Evolutionary conservation across 2,329 filamentous ascomycete species (phyloP), one percentile per base, ranked within the genome.

Genomic region (Penicillium janthinellum): DNA sequence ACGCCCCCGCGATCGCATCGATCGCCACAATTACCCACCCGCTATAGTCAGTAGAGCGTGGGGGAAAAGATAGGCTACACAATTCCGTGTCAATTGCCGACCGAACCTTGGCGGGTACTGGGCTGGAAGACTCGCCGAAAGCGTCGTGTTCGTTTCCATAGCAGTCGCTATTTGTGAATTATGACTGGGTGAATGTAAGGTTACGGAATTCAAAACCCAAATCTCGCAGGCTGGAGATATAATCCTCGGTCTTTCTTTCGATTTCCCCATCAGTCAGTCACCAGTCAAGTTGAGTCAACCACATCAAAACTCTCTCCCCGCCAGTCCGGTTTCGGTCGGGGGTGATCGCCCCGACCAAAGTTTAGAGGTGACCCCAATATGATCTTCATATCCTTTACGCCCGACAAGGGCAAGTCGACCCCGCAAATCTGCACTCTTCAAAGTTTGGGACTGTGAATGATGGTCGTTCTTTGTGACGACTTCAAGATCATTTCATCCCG

Each of bases 1-100:
- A n/a, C 39, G 42, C 53, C 57, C 57, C 61, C 60, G 51, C 63
- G 58, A 63, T 64, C 58, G 60, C 47, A 49, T 28, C 5, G 62
- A 63, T 64, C 60, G 55, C 54, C 60, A 59, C n/a, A 34, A 28
- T 49, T 57, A 62, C 38, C 57, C 57, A 58, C 57, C 38, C 25
- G 54, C 57, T 60, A 62, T 56, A 54, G 38, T 12, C 51, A 51
- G 59, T 57, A 54, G 55, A 56, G 57, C 53, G 62, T 60, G 62
- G 62, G 60, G 20, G 20, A 8, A n/a, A 45, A 25, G n/a, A 12
- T 6, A 17, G 39, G 25, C 37, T n/a, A 34, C 17, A 17, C 41
- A 28, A 28, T 45, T 17, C 35, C 14, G 48, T 20, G 20, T 50
- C 48, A 37, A 22, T 37, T 37, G 20, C 48, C 48, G 34, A 47